Evolutionary conservation across 768 basidiomycete species (phyloP), one percentile per base, ranked within the genome.

Genomic region (Cubamyces lactineus): DNA sequence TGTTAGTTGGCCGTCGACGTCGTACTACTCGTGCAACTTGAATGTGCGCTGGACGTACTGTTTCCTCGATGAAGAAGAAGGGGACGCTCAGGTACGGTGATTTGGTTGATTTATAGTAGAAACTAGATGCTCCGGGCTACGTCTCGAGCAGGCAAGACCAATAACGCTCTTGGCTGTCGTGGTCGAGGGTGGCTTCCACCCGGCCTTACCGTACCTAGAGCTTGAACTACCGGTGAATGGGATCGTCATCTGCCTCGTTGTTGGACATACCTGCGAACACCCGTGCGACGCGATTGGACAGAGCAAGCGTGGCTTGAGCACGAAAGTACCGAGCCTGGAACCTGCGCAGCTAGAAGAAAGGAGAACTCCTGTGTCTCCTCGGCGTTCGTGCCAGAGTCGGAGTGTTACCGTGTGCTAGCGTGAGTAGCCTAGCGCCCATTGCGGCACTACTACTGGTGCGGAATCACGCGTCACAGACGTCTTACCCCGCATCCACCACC

Each of bases 391-490:
- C 47, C 38, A 50, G 38, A 30, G 57, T 15, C 48, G 45, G 15
- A 19, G 34, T n/a, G 5, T 45, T 28, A 26, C 24, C n/a, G 26
- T 19, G 30, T 19, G 19, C 19, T 23, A 19, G 45, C 21, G 23
- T 40, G 39, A 42, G 39, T n/a, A 34, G 34, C 34, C 34, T 34
- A 34, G 34, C 34, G 34, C 34, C 34, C 34, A 34, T 34, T 34
- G 34, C 34, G 34, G 34, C 34, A 34, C 34, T 34, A 34, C 34
- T 34, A 34, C 34, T 34, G 34, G 34, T 34, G 28, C 49, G 11
- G 28, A 49, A 57, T 57, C 49, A 59, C 57, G 57, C 57, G 57
- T 58, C 24, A 58, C 57, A 9, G 16, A 21, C 23, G 28, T 9
- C 21, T 26, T 57, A 45, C 43, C 49, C 47, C 46, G 21, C 34